These are phyloP conservation scores for Rutstroemia sp. DNA, from an alignment of 2,329 filamentous ascomycete species.

Conservation along the genomic window DNA sequence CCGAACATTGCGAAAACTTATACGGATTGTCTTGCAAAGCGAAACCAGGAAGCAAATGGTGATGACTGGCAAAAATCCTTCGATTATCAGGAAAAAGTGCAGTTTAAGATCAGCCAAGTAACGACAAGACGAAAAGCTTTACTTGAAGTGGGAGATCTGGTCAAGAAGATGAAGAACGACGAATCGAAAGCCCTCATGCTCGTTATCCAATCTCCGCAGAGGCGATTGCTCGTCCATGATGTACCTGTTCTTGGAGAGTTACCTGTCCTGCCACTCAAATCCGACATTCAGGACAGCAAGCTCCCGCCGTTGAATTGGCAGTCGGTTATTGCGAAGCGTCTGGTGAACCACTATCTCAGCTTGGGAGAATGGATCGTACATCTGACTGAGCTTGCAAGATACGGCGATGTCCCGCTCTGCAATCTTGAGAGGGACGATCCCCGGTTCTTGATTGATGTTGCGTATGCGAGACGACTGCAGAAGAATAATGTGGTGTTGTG, in stretches of 20 bases:
- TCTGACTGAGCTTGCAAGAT: constrained; percentile 77
- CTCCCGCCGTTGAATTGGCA: constrained; percentile 94
- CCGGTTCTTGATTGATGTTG: constrained; percentile 89
- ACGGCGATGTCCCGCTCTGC: constrained; percentile 90
- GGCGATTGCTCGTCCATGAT: constrained; percentile 73
- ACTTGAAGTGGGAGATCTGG: constrained; percentile 76
- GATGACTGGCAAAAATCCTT: constrained; percentile 75
- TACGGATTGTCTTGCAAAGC: constrained; percentile 61
- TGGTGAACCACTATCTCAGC: constrained; percentile 85
- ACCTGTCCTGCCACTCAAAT: constrained; percentile 72
- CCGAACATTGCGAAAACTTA: constrained; percentile 91
- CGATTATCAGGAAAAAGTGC: constrained; percentile 76
- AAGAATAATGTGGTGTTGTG: constrained; percentile 90
- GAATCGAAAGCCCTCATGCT: constrained; percentile 74
- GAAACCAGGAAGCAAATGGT: constrained; percentile 57
- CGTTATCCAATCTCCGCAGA: constrained; percentile 85
- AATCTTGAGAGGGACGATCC: constrained; percentile 94
- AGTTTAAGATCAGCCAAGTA: constrained; percentile 80
- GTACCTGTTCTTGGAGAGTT: constrained; percentile 78
- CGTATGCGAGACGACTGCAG: constrained; percentile 84
- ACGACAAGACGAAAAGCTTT: constrained; percentile 85
- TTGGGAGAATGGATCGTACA: constrained; percentile 91
- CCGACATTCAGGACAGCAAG: constrained; percentile 77
- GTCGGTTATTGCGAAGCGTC: constrained; percentile 72
- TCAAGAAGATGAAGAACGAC: constrained; percentile 87